These are phyloP conservation scores for Kokia cookei DNA, from an alignment of 441 rosid species.

Conservation along the genomic window DNA sequence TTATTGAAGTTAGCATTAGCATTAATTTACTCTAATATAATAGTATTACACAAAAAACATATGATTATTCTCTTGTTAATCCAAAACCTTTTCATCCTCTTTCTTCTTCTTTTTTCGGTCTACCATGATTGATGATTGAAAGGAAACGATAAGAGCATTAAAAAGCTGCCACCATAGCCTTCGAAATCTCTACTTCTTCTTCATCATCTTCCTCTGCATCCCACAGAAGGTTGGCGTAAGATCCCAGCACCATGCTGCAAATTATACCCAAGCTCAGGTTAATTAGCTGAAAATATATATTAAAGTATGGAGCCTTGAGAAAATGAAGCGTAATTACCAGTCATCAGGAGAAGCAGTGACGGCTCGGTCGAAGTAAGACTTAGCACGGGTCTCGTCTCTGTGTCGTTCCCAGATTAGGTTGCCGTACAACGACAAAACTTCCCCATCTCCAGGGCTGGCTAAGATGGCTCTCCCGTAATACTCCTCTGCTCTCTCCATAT, in stretches of 20 bases:
- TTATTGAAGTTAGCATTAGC: background rate
- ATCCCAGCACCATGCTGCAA: slow-evolving; percentile 67
- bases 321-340: slow-evolving; percentile 30
- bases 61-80: background rate
- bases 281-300: no score
- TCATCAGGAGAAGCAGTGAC: slow-evolving; percentile 60
- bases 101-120: background rate
- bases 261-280: background rate
- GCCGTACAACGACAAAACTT: slow-evolving; percentile 61
- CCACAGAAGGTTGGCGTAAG: slow-evolving; percentile 88
- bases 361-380: slow-evolving; percentile 69
- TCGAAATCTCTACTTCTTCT: slow-evolving; percentile 14
- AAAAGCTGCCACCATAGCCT: slow-evolving; percentile 34
- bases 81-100: background rate
- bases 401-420: slow-evolving; percentile 71
- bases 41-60: background rate
- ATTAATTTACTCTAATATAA: background rate
- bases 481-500: slow-evolving; percentile 54
- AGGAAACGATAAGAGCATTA: slow-evolving; percentile 1
- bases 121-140: background rate
- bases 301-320: background rate
- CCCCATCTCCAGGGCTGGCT: slow-evolving; percentile 74
- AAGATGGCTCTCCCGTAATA: slow-evolving; percentile 79
- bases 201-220: slow-evolving; percentile 57
- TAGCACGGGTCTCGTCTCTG: slow-evolving; percentile 56